Base-by-base conservation (phyloP, 495 filamentous ascomycete species). In the Hypomontagnella submonticulosa region DNA sequence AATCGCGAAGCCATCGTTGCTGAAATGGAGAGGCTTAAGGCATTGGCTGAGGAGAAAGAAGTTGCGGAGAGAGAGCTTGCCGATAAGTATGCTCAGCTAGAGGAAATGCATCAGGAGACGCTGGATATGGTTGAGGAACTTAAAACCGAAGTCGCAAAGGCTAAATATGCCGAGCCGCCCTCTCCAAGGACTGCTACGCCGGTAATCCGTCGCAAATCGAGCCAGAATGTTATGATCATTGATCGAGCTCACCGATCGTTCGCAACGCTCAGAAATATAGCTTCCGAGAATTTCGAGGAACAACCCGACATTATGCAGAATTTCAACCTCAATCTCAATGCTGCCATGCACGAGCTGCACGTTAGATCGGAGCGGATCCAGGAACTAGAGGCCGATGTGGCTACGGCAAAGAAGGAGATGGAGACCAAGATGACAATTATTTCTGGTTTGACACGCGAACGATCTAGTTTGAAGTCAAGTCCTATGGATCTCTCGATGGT, bases 201-300 rank as follows among this genome's bases (percentile, higher is more conserved):
- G 4, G 86, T 96, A 51, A 92, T 98, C 69, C 91, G 93, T 51
- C 88, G 94, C 62, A 97, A 97, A 79, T 96, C 93, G 13, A 97
- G 92, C 71, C 93, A 97, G 75, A 96, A 92, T 54, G 80, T 97
- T 46, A 87, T 96, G 76, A 88, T 89, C 48, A 89, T 95, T 57
- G 95, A 98, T 74, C 90, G 93, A 55, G 93, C 93, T 16, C 93
- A 96, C 66, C 88, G 95, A 32, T 93, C 93, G n/a, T 90, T 97
- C 63, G 90, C 90, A 8, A 90, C 91, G 16, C 85, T 99, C 47
- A 89, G 92, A 42, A 95, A 92, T 61, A 88, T 99, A 63, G 95
- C 92, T 4, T 77, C 84, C 1, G 92, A 97, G 66, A 89, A 93
- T 66, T 90, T 99, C 67, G 91, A 93, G 48, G 76, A 85, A 11